A percentile compares a stretch with the other conserved stretches of the same genome.
Conservation (phyloP, 2,329 filamentous ascomycete species). For the Talaromyces sp. region DNA sequence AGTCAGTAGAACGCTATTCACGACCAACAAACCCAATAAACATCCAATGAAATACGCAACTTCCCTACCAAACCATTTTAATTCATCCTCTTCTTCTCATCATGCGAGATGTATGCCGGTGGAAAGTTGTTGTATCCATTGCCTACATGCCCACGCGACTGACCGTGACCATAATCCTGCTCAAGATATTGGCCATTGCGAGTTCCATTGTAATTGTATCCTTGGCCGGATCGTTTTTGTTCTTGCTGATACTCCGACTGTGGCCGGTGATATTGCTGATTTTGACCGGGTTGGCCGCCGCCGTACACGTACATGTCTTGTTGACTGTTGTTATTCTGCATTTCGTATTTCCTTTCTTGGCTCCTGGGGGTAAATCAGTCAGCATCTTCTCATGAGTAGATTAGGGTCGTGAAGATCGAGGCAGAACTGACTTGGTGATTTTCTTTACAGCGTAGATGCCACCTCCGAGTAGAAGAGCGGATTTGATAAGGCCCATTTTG, state of each 20-base stretch:
- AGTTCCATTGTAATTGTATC: not conserved
- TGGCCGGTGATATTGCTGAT: not conserved
- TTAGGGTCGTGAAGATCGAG: not conserved
- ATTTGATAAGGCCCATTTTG: constrained; percentile 14
- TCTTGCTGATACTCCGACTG: not conserved
- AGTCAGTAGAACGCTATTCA: not conserved
- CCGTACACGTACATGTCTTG: not conserved
- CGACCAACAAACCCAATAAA: not conserved
- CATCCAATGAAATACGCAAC: too few species aligned
- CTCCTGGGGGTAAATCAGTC: not conserved
- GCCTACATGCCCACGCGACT: not conserved
- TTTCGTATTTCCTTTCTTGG: constrained; percentile 3
- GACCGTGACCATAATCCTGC: not conserved
- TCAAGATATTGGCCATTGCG: not conserved
- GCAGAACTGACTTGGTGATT: not conserved
- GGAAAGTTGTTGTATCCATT: not conserved
- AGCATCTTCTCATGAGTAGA: not conserved
- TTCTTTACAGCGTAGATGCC: constrained; percentile 5
- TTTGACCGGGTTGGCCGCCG: not conserved
- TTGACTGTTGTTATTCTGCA: not conserved
- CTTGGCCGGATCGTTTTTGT: not conserved
- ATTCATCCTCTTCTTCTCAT: constrained; percentile 3
- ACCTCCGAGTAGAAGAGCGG: constrained; percentile 4
- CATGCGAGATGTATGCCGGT: not conserved
- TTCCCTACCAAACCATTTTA: not conserved